phyloP scores from a whole-genome alignment of 1,284 basidiomycete genomes.

The Apiotrichum brassicae region DNA sequence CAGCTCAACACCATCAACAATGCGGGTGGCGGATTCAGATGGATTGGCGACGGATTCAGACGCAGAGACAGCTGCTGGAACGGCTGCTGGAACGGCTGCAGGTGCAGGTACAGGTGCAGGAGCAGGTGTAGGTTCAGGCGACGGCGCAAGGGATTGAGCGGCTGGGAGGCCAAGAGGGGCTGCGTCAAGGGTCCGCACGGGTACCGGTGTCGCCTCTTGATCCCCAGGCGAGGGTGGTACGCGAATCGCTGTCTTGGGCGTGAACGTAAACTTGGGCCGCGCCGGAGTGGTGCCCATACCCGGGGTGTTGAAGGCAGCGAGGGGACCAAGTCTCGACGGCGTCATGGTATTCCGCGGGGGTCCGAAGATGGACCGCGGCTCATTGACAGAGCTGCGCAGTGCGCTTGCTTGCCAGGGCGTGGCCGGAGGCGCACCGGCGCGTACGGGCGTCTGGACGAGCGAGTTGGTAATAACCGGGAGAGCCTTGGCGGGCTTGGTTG shows the following conservation, averaged over 20 bases:
- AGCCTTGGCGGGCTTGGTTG: not conserved
- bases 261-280: not conserved
- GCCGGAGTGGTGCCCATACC: not conserved
- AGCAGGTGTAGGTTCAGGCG: too few species aligned
- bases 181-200: too few species aligned
- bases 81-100: not conserved
- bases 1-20: constrained; percentile 21
- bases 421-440: not conserved
- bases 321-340: not conserved
- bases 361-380: not conserved
- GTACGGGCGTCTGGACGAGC: constrained; percentile 21
- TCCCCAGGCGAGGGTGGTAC: too few species aligned
- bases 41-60: too few species aligned
- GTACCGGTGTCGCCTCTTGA: not conserved
- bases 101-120: not conserved
- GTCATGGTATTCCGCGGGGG: constrained; percentile 7
- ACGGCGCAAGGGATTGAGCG: too few species aligned
- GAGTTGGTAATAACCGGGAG: constrained; percentile 31
- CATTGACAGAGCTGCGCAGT: not conserved
- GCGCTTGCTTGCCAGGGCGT: constrained; percentile 12
- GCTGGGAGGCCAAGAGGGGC: too few species aligned
- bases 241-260: not conserved
- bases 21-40: not conserved
- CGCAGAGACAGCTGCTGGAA: too few species aligned
- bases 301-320: not conserved